These are phyloP conservation scores for Epichloe baconii DNA, from an alignment of 2,329 filamentous ascomycete genomes.

Conservation along the genomic window DNA sequence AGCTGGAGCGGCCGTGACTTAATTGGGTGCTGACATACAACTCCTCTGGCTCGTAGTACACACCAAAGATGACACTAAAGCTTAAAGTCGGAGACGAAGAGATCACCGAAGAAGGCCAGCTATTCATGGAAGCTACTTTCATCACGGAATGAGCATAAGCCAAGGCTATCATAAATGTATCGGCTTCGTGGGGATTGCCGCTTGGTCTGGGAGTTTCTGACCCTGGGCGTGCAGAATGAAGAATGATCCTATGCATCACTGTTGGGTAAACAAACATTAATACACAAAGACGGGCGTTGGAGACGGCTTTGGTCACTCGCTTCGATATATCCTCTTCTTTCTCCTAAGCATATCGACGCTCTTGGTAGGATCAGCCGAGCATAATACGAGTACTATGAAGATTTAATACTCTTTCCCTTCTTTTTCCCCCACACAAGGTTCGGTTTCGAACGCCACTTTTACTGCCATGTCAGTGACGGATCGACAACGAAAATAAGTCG, in stretches of 20 bases:
- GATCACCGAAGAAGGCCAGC: constrained; percentile 59
- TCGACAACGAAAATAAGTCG: too few relatives aligned
- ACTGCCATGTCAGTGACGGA: too few relatives aligned
- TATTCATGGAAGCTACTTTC: constrained; percentile 93
- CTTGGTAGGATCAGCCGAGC: constrained; percentile 1
- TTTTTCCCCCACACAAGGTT: not conserved
- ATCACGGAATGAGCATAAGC: constrained; percentile 48
- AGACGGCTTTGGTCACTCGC: constrained; percentile 14
- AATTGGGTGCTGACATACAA: not conserved
- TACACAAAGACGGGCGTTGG: constrained; percentile 12
- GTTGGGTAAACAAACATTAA: constrained; percentile 9
- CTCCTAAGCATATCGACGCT: constrained; percentile 6
- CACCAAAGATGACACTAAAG: constrained; percentile 59
- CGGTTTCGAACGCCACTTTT: not conserved
- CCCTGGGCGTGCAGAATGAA: not conserved
- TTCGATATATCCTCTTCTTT: constrained; percentile 8
- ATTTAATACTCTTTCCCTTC: not conserved
- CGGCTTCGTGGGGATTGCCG: not conserved
- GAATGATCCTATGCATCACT: constrained; percentile 6
- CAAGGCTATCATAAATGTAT: not conserved
- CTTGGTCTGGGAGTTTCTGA: not conserved
- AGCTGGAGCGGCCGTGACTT: not conserved
- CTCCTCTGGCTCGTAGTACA: constrained; percentile 44
- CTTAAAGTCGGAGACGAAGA: constrained; percentile 75
- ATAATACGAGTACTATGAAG: not conserved